Percentiles rank a stretch among this genome's conserved stretches.
Conservation (phyloP, 192 early-diverging fungal genomes). For the Chytriomyces confervae region DNA sequence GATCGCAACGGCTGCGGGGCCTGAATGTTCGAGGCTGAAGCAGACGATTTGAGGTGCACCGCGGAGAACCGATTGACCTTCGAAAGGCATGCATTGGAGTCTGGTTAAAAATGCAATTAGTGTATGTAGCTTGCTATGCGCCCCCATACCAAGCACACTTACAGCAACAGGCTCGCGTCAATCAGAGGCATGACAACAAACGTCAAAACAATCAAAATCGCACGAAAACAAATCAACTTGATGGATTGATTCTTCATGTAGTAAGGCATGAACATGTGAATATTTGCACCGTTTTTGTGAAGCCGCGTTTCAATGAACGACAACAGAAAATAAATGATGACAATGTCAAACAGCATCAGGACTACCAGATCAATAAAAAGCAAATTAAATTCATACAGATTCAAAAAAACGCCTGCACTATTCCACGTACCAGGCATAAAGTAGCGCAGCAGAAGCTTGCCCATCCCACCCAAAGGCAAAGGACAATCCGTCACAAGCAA, state of each 20-base stretch:
- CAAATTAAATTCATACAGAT: too few relatives aligned
- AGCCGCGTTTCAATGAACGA: neutral
- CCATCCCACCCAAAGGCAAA: conserved; percentile 5
- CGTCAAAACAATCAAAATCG: neutral
- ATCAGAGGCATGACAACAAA: conserved; percentile 31
- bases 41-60: conserved; percentile 2
- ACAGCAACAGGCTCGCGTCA: conserved; percentile 15
- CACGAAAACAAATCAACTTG: conserved; percentile 18
- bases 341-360: conserved; percentile 8
- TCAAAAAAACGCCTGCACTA: too few relatives aligned
- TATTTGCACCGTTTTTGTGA: neutral
- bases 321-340: neutral
- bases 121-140: neutral
- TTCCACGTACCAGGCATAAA: conserved; percentile 8
- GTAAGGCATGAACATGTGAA: conserved; percentile 4
- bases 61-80: conserved; percentile 4
- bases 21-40: neutral
- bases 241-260: conserved; percentile 13
- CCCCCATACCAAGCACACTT: neutral
- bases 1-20: conserved; percentile 14
- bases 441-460: conserved; percentile 26
- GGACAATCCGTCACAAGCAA: conserved; percentile 24
- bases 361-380: too few relatives aligned
- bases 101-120: neutral
- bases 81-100: conserved; percentile 4